phyloP scores from a whole-genome alignment of 768 basidiomycete species.

The Lactarius vividus region DNA sequence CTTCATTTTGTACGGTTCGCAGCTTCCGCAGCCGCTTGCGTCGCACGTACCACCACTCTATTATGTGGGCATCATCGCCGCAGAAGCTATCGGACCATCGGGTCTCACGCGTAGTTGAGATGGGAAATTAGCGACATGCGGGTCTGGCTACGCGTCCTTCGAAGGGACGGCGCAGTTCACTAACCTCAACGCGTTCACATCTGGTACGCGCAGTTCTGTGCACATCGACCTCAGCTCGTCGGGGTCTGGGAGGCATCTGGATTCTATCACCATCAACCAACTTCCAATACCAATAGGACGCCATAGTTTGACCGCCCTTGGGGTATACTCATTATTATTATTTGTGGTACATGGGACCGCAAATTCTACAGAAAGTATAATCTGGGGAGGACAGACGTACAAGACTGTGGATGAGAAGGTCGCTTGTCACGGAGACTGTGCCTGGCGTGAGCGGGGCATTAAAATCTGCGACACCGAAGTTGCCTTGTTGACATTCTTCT shows the following conservation, averaged over 20 bases:
- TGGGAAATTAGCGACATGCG: conserved; percentile 44
- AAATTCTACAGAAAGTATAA: conserved; percentile 49
- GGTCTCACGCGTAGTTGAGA: conserved; percentile 45
- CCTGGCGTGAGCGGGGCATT: conserved; percentile 38
- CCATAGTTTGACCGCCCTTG: neutral
- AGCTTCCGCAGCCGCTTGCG: conserved; percentile 46
- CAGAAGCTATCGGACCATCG: conserved; percentile 53
- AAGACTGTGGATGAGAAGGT: conserved; percentile 48
- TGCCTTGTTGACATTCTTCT: conserved; percentile 40
- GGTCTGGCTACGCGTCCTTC: conserved; percentile 61
- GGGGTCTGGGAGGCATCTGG: conserved; percentile 33
- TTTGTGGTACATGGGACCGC: conserved; percentile 39
- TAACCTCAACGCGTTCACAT: conserved; percentile 49
- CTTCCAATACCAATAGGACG: conserved; percentile 48
- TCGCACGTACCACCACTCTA: conserved; percentile 67
- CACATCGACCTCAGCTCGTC: conserved; percentile 10
- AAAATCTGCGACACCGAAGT: conserved; percentile 50
- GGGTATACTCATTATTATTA: neutral
- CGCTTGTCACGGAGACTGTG: conserved; percentile 34
- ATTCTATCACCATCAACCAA: conserved; percentile 45
- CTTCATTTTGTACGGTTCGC: conserved; percentile 54
- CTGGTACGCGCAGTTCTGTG: conserved; percentile 10
- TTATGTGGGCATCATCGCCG: conserved; percentile 60
- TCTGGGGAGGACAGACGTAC: conserved; percentile 58
- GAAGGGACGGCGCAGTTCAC: conserved; percentile 50